Conservation (phyloP, 805 yeast genomes). For the Saturnispora sekii region DNA sequence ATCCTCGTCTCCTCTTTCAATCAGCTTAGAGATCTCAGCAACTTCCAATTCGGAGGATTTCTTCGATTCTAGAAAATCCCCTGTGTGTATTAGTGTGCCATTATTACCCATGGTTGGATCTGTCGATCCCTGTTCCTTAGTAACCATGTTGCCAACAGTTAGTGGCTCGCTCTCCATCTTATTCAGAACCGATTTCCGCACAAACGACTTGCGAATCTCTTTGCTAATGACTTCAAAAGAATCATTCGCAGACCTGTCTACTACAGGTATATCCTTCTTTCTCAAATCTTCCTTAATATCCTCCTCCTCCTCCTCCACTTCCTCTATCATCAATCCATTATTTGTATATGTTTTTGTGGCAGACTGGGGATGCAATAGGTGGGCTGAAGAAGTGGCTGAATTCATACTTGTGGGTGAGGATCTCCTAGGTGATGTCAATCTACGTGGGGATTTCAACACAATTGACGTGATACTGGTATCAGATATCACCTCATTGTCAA, state of each 20-base stretch:
- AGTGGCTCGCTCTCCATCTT: background rate
- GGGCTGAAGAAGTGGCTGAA: no score
- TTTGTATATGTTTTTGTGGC: no score
- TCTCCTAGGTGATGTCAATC: no score
- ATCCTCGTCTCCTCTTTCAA: slow-evolving; percentile 16
- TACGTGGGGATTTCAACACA: no score
- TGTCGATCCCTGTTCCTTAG: slow-evolving; percentile 3
- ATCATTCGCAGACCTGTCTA: slow-evolving; percentile 11
- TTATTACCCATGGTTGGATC: slow-evolving; percentile 1
- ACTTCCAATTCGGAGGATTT: slow-evolving; percentile 13
- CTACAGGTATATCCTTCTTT: background rate
- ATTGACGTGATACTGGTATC: no score
- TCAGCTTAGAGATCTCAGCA: slow-evolving; percentile 15
- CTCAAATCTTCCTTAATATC: no score
- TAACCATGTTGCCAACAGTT: background rate
- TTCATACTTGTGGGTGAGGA: no score
- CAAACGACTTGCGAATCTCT: slow-evolving; percentile 25
- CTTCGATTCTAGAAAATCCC: background rate
- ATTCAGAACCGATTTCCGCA: slow-evolving; percentile 13
- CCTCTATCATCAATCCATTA: no score
- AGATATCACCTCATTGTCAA: background rate
- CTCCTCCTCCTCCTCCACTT: no score
- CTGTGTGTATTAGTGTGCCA: background rate
- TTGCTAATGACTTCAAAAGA: slow-evolving; percentile 25
- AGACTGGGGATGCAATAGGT: no score